A percentile compares a stretch with the other conserved stretches of the same genome.
Evolutionary conservation across 2,329 filamentous ascomycete genomes (phyloP).

Genomic region (Dactylonectria macrodidyma): DNA sequence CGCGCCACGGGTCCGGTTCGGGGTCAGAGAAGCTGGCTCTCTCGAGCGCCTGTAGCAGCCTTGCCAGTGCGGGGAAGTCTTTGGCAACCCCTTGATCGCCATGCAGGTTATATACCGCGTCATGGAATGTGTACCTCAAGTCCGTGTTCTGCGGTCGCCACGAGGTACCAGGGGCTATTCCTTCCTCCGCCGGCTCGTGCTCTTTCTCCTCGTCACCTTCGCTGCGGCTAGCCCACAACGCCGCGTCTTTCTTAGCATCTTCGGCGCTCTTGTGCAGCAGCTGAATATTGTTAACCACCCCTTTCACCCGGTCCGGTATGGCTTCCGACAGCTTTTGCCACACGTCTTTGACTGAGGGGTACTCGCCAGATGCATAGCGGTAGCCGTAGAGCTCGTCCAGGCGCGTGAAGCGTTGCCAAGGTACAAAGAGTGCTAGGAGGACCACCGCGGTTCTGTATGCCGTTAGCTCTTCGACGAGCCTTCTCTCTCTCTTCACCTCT

Average conservation of each 20-base stretch:
- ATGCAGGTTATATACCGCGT: too few species aligned
- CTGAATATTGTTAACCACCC: background rate
- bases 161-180: background rate
- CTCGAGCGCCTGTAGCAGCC: too few species aligned
- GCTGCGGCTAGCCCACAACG: background rate
- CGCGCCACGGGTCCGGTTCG: too few species aligned
- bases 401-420: background rate
- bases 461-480: background rate
- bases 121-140: too few species aligned
- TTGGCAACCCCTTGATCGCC: too few species aligned
- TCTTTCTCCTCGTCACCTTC: background rate
- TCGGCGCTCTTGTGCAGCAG: background rate
- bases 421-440: background rate
- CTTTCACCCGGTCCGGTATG: background rate
- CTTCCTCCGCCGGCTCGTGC: background rate
- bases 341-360: background rate
- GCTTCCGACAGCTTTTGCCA: background rate
- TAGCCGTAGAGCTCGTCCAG: background rate
- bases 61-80: too few species aligned
- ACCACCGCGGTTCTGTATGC: background rate
- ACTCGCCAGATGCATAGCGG: background rate
- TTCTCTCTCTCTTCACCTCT: background rate
- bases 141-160: background rate
- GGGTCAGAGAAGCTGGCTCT: too few species aligned
- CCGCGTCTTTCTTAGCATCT: background rate